phyloP scores from a whole-genome alignment of 2,329 filamentous ascomycete species.

The Penicillium digitatum region DNA sequence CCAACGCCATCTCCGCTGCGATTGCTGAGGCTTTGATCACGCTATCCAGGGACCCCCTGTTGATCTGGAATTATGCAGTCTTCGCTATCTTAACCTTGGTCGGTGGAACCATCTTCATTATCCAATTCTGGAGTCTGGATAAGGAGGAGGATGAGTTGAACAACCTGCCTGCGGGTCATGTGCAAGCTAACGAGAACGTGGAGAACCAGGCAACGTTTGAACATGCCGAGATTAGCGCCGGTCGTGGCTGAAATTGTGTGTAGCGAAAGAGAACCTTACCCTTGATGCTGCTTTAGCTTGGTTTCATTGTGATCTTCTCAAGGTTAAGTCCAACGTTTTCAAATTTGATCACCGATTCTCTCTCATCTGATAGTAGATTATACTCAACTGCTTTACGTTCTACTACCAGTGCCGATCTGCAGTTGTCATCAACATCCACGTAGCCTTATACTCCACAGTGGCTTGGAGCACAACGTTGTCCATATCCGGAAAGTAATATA shows the following conservation, averaged over 20 bases:
- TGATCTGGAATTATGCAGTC: not conserved
- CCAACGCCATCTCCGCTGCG: not conserved
- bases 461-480: not conserved
- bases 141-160: constrained; percentile 66
- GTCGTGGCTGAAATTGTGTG: not conserved
- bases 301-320: not conserved
- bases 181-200: constrained; percentile 11
- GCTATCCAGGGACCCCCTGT: not conserved
- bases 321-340: not conserved
- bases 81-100: not conserved
- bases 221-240: not conserved
- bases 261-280: not conserved
- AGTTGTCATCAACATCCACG: not conserved
- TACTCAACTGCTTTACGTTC: not conserved
- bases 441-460: not conserved
- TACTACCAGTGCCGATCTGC: not conserved
- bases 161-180: constrained; percentile 21
- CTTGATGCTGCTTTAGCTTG: not conserved
- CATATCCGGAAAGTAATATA: not conserved
- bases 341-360: not conserved
- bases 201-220: not conserved
- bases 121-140: constrained; percentile 59
- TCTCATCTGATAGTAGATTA: not conserved
- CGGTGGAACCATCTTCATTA: constrained; percentile 42
- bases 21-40: not conserved